A percentile compares a stretch with the other conserved stretches of the same genome.
phyloP scores from a whole-genome alignment of 164 flowering plant genomes.

The Vitis amurensis region DNA sequence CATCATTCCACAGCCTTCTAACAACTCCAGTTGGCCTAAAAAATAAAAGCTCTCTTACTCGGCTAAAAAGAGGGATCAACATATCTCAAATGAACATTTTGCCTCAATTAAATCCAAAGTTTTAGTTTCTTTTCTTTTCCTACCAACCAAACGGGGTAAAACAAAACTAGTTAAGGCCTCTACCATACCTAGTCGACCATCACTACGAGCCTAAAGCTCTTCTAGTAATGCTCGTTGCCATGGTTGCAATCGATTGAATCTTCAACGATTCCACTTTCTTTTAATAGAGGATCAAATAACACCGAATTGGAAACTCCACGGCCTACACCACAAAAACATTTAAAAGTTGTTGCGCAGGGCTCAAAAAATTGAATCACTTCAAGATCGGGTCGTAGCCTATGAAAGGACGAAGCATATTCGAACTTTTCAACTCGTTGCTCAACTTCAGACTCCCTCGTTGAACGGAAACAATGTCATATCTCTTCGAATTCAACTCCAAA shows the following conservation, averaged over 20 bases:
- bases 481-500: background rate
- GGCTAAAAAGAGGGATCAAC: no score
- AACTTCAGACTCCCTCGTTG: background rate
- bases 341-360: slow-evolving; percentile 25
- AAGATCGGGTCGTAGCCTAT: slow-evolving; percentile 26
- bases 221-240: background rate
- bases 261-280: background rate
- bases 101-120: background rate
- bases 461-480: background rate
- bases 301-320: background rate
- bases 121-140: background rate
- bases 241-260: background rate
- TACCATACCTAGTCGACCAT: slow-evolving; percentile 26
- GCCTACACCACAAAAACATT: slow-evolving; percentile 16
- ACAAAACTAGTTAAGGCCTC: background rate
- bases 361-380: slow-evolving; percentile 19
- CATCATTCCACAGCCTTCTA: accelerated
- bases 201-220: slow-evolving; percentile 13
- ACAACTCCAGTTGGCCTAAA: no score
- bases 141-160: background rate
- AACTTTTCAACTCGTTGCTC: slow-evolving; percentile 7
- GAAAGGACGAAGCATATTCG: slow-evolving; percentile 25
- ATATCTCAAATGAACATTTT: no score
- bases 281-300: background rate
- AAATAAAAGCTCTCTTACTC: no score